phyloP scores from a whole-genome alignment of 495 filamentous ascomycete species.

The Aspergillus avenaceus region DNA sequence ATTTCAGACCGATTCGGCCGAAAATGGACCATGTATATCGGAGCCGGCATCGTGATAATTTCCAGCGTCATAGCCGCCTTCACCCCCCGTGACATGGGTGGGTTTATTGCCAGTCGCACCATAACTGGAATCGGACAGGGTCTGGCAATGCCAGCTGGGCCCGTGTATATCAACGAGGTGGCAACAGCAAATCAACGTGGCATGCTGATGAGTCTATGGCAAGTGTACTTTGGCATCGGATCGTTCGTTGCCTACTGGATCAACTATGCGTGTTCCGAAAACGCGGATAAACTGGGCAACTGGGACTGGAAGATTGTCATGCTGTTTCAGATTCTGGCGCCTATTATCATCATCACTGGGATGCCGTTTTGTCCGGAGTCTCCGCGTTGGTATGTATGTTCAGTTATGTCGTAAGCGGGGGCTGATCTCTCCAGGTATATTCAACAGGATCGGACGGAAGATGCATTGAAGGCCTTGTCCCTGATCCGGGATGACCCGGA shows the following conservation, averaged over 20 bases:
- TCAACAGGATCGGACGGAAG: no score
- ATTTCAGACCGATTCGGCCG: conserved; percentile 53
- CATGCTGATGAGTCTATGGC: conserved; percentile 57
- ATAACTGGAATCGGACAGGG: conserved; percentile 59
- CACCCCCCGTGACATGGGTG: conserved; percentile 45
- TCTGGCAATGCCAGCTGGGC: conserved; percentile 49
- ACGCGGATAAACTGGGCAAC: conserved; percentile 41
- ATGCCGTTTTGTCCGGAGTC: conserved; percentile 51
- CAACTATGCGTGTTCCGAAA: conserved; percentile 46
- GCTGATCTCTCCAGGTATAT: no score
- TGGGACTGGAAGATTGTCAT: conserved; percentile 58
- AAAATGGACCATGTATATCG: conserved; percentile 49
- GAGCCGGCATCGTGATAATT: conserved; percentile 48
- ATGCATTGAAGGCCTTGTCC: no score
- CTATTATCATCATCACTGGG: conserved; percentile 41
- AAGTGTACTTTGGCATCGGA: conserved; percentile 57
- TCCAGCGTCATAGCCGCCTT: conserved; percentile 55
- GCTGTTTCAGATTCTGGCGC: conserved; percentile 55
- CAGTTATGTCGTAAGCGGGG: no score
- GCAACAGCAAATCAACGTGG: conserved; percentile 52
- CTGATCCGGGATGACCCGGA: no score
- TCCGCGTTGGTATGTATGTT: conserved; percentile 48
- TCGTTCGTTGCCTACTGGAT: conserved; percentile 58
- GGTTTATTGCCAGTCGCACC: conserved; percentile 54
- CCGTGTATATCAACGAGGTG: conserved; percentile 56